Evolutionary conservation across 441 rosid genomes (phyloP).

Genomic region (Biscutella laevigata): DNA sequence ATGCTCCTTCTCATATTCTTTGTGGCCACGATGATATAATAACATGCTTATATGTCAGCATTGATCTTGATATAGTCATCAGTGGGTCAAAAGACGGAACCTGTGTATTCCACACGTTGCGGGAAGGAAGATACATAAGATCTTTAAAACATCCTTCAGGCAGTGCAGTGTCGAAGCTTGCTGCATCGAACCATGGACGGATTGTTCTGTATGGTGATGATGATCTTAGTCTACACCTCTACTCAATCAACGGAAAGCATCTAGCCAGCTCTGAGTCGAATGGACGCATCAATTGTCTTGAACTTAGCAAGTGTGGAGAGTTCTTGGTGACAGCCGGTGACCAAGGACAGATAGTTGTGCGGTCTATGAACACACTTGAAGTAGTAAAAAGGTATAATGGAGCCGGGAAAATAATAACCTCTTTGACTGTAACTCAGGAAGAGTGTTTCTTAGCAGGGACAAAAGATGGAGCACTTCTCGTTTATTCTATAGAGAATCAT

Average conservation of each 20-base stretch:
- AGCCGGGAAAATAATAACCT: slow-evolving; percentile 76
- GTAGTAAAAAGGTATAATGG: slow-evolving; percentile 68
- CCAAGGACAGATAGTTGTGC: slow-evolving; percentile 89
- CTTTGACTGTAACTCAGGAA: slow-evolving; percentile 76
- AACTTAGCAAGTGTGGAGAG: slow-evolving; percentile 82
- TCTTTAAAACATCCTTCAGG: slow-evolving; percentile 86
- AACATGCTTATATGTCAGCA: slow-evolving; percentile 75
- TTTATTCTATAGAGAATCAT: slow-evolving; percentile 83
- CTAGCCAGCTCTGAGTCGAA: slow-evolving; percentile 90
- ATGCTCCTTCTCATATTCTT: slow-evolving; percentile 91
- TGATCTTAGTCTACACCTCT: slow-evolving; percentile 88
- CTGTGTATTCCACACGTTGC: slow-evolving; percentile 79
- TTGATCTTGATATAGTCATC: slow-evolving; percentile 89
- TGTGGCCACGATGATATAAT: slow-evolving; percentile 96
- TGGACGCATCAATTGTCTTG: slow-evolving; percentile 88
- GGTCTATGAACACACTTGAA: slow-evolving; percentile 87
- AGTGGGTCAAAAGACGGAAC: slow-evolving; percentile 99
- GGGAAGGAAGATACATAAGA: slow-evolving; percentile 90
- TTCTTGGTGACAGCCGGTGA: slow-evolving; percentile 93
- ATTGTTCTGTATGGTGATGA: slow-evolving; percentile 76
- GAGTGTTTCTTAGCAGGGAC: slow-evolving; percentile 97
- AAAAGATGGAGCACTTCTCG: slow-evolving; percentile 88
- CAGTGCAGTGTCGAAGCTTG: slow-evolving; percentile 76
- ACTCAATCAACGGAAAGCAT: slow-evolving; percentile 89
- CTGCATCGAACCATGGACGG: slow-evolving; percentile 78